Conservation (phyloP, 2,329 filamentous ascomycete species). For the Myriosclerotinia curreyana region DNA sequence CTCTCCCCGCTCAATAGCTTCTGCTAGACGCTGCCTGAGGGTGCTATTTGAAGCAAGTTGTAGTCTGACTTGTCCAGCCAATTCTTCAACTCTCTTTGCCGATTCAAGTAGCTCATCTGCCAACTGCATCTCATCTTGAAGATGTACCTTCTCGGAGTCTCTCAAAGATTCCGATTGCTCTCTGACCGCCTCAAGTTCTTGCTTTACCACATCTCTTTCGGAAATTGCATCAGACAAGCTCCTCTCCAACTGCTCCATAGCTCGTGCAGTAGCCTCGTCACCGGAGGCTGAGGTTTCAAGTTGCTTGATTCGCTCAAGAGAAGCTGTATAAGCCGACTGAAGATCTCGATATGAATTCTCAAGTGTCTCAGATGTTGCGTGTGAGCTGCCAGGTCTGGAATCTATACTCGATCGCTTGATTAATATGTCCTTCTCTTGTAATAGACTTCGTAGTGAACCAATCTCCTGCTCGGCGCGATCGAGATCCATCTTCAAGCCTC, state of each 20-base stretch:
- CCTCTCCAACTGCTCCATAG: slow-evolving; percentile 63
- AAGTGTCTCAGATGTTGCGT: slow-evolving; percentile 67
- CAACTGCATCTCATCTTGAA: slow-evolving; percentile 61
- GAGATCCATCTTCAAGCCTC: slow-evolving; percentile 90
- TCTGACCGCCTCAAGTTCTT: slow-evolving; percentile 61
- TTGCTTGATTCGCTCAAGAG: slow-evolving; percentile 63
- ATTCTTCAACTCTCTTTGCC: slow-evolving; percentile 72
- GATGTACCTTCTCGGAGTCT: slow-evolving; percentile 52
- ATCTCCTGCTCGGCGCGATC: slow-evolving; percentile 95
- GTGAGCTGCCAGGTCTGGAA: slow-evolving; percentile 43
- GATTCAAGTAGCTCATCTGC: slow-evolving; percentile 70
- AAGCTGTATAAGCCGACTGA: slow-evolving; percentile 65
- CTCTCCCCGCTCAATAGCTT: slow-evolving; percentile 81
- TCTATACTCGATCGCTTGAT: slow-evolving; percentile 52
- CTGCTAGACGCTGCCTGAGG: slow-evolving; percentile 71
- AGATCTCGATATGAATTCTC: slow-evolving; percentile 72
- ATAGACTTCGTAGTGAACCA: slow-evolving; percentile 69
- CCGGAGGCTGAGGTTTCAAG: slow-evolving; percentile 52
- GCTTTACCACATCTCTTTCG: slow-evolving; percentile 68
- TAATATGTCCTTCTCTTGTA: slow-evolving; percentile 79
- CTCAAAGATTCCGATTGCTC: slow-evolving; percentile 59
- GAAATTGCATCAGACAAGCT: slow-evolving; percentile 66
- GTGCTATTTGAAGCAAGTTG: slow-evolving; percentile 77
- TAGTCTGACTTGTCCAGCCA: slow-evolving; percentile 73
- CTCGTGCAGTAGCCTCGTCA: slow-evolving; percentile 60